Evolutionary conservation across 768 basidiomycete species (phyloP).

Genomic region (Mrakia frigida): DNA sequence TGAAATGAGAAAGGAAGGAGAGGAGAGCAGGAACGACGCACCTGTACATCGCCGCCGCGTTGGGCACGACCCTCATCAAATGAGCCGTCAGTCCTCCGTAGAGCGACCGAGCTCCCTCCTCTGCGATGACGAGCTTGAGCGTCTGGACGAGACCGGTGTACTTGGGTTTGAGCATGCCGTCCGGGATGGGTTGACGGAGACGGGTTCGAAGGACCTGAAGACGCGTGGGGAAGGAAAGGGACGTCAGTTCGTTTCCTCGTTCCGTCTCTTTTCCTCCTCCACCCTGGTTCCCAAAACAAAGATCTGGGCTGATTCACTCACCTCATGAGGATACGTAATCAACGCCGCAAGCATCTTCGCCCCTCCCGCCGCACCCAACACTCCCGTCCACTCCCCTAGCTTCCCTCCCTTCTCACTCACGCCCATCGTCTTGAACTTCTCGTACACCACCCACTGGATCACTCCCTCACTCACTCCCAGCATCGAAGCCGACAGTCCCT

Average conservation of each 20-base stretch:
- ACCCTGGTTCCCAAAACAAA: background rate
- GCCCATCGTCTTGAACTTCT: constrained; percentile 72
- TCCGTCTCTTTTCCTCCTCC: too few relatives aligned
- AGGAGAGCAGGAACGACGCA: background rate
- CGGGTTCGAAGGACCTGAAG: constrained; percentile 81
- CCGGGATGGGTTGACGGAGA: constrained; percentile 74
- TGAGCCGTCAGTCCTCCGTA: constrained; percentile 93
- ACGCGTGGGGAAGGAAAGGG: background rate
- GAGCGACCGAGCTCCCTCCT: constrained; percentile 78
- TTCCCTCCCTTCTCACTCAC: constrained; percentile 50
- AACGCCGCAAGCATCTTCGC: constrained; percentile 91
- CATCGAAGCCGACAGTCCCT: constrained; percentile 89
- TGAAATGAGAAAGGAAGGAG: background rate
- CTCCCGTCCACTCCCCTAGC: constrained; percentile 62
- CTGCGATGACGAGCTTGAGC: constrained; percentile 71
- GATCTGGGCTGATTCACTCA: constrained; percentile 44
- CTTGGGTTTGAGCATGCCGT: constrained; percentile 60
- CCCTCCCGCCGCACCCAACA: constrained; percentile 83
- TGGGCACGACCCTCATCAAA: constrained; percentile 93
- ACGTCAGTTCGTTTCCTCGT: background rate
- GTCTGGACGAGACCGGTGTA: constrained; percentile 86
- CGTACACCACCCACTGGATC: constrained; percentile 97
- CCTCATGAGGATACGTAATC: constrained; percentile 98
- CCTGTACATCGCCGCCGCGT: constrained; percentile 84
- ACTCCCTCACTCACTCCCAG: constrained; percentile 92